Evolutionary conservation across 2,329 filamentous ascomycete genomes (phyloP).

Genomic region (Botrytis elliptica): DNA sequence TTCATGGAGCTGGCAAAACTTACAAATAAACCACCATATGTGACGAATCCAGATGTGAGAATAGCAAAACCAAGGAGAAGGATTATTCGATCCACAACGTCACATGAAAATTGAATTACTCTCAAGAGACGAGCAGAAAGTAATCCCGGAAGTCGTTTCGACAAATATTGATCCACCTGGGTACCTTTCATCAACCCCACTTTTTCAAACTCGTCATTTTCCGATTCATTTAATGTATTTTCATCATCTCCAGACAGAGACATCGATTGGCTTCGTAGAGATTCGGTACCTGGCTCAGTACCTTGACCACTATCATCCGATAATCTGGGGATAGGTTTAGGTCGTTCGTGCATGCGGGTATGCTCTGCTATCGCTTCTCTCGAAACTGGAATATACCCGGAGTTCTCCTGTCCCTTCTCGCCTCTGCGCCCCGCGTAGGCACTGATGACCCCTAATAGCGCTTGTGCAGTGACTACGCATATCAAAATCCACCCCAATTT

Average conservation of each 20-base stretch:
- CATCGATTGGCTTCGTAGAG: slow-evolving; percentile 62
- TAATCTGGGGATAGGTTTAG: slow-evolving; percentile 47
- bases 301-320: slow-evolving; percentile 72
- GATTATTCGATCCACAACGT: slow-evolving; percentile 71
- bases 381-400: slow-evolving; percentile 62
- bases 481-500: slow-evolving; percentile 84
- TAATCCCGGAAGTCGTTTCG: slow-evolving; percentile 53
- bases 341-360: slow-evolving; percentile 44
- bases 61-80: slow-evolving; percentile 75
- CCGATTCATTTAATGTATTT: slow-evolving; percentile 41
- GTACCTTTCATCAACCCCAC: slow-evolving; percentile 42
- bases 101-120: slow-evolving; percentile 59
- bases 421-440: slow-evolving; percentile 35
- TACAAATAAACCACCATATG: slow-evolving; percentile 83
- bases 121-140: slow-evolving; percentile 57
- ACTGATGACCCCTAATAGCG: slow-evolving; percentile 50
- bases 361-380: slow-evolving; percentile 54
- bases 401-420: slow-evolving; percentile 45
- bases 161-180: slow-evolving; percentile 51
- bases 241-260: slow-evolving; percentile 50
- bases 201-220: slow-evolving; percentile 50
- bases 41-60: slow-evolving; percentile 68
- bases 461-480: slow-evolving; percentile 68
- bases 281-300: slow-evolving; percentile 67
- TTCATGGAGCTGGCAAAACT: slow-evolving; percentile 42